A percentile compares a stretch with the other conserved stretches of the same genome.
Evolutionary conservation across 2,329 filamentous ascomycete genomes (phyloP).

Genomic region (Colletotrichum noveboracense): DNA sequence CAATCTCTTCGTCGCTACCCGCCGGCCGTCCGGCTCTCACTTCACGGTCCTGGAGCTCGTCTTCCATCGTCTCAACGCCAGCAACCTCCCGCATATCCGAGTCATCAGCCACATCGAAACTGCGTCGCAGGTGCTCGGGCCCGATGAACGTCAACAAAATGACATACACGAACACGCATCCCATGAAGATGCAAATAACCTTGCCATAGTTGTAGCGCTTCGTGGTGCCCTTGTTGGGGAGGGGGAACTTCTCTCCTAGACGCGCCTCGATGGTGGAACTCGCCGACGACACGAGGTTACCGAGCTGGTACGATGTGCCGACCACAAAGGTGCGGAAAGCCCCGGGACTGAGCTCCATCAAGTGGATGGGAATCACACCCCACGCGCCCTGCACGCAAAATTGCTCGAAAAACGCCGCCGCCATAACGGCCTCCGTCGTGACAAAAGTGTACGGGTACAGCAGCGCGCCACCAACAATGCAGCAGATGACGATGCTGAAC

Average conservation of each 20-base stretch:
- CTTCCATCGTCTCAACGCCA: slow-evolving; percentile 38
- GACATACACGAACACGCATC: slow-evolving; percentile 73
- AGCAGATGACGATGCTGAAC: slow-evolving; percentile 70
- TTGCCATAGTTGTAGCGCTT: slow-evolving; percentile 75
- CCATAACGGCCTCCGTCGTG: slow-evolving; percentile 67
- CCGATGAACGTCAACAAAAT: slow-evolving; percentile 68
- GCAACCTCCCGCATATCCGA: slow-evolving; percentile 52
- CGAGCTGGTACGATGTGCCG: slow-evolving; percentile 77
- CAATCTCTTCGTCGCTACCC: slow-evolving; percentile 8
- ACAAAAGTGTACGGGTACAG: slow-evolving; percentile 85
- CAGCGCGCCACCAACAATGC: slow-evolving; percentile 72
- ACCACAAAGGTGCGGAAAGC: slow-evolving; percentile 77
- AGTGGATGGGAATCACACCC: slow-evolving; percentile 78
- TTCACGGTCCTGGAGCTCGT: not conserved
- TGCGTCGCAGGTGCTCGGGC: slow-evolving; percentile 56
- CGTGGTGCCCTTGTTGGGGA: slow-evolving; percentile 58
- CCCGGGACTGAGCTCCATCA: slow-evolving; percentile 78
- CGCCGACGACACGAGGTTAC: slow-evolving; percentile 73
- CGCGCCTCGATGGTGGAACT: slow-evolving; percentile 79
- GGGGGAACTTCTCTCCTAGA: slow-evolving; percentile 76
- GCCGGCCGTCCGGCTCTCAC: not conserved
- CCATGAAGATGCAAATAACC: slow-evolving; percentile 93
- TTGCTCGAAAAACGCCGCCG: slow-evolving; percentile 84
- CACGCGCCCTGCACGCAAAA: slow-evolving; percentile 81
- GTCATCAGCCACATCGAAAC: slow-evolving; percentile 56